Conservation (phyloP, 495 filamentous ascomycete genomes). For the Tetracladium setigerum region DNA sequence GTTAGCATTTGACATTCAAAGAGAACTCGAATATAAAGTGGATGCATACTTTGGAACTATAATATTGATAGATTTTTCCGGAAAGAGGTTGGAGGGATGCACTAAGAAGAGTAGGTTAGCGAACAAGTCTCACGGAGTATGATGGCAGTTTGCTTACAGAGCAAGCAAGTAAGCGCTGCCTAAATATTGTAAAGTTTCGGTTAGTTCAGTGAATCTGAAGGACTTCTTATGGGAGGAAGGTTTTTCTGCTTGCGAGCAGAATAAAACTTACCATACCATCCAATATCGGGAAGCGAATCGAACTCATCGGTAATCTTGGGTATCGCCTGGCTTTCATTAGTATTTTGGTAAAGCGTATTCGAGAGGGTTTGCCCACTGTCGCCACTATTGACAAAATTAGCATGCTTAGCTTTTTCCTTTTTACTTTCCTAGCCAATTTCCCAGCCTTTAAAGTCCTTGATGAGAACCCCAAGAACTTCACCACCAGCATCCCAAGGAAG, state of each 20-base stretch:
- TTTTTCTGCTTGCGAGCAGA: no score
- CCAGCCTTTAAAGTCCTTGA: not conserved
- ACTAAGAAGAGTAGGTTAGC: constrained; percentile 14
- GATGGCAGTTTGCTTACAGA: constrained; percentile 19
- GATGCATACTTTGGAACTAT: constrained; percentile 29
- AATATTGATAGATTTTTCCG: constrained; percentile 38
- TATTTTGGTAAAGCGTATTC: no score
- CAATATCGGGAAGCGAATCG: constrained; percentile 35
- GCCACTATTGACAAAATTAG: no score
- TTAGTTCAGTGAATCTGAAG: no score
- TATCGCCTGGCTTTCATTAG: constrained; percentile 20
- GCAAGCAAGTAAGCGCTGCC: constrained; percentile 33
- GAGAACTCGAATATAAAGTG: not conserved
- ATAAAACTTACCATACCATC: constrained; percentile 37
- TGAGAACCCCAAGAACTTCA: not conserved
- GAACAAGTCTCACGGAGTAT: not conserved
- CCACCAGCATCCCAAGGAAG: not conserved
- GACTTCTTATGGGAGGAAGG: no score
- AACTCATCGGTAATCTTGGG: constrained; percentile 34
- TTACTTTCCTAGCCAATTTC: no score
- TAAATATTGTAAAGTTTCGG: no score
- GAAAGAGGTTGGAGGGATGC: constrained; percentile 34
- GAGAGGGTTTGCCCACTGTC: no score
- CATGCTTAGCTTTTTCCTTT: no score
- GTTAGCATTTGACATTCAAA: not conserved